phyloP scores from a whole-genome alignment of 2,329 filamentous ascomycete species.

The Pseudovirgaria hyperparasitica region DNA sequence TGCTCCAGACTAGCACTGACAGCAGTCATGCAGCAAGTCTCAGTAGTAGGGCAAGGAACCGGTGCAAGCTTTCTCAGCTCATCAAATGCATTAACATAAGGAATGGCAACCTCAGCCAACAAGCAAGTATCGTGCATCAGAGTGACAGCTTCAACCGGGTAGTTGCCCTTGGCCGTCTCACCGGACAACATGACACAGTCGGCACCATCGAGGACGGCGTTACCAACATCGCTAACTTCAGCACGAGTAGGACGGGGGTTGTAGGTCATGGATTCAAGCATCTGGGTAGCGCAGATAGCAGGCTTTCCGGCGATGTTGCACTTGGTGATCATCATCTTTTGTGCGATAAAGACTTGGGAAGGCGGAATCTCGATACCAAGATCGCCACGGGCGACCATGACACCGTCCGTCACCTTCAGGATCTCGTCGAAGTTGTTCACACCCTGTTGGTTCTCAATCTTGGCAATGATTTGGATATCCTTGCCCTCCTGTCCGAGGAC shows the following conservation, averaged over 20 bases:
- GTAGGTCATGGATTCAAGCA: constrained; percentile 99
- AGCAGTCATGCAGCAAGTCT: constrained; percentile 94
- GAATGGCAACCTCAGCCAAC: constrained; percentile 92
- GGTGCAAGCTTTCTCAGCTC: constrained; percentile 77
- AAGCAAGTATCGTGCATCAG: constrained; percentile 99
- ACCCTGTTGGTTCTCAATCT: constrained; percentile 99
- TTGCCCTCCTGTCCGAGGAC: constrained; percentile 85
- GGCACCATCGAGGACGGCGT: constrained; percentile 91
- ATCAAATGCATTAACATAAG: constrained; percentile 93
- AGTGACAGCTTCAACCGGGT: constrained; percentile 79
- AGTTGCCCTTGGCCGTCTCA: constrained; percentile 95
- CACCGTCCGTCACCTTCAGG: constrained; percentile 87
- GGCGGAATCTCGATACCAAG: constrained; percentile 97
- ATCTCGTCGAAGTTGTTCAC: constrained; percentile 99
- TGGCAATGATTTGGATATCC: constrained; percentile 98
- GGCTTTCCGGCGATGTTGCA: constrained; percentile 99
- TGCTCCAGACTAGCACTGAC: constrained; percentile 92
- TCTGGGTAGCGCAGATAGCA: constrained; percentile 97
- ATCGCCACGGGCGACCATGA: constrained; percentile 99
- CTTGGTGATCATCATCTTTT: constrained; percentile 99
- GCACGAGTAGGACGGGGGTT: constrained; percentile 96
- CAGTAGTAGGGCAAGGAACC: constrained; percentile 73
- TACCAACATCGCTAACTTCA: constrained; percentile 96
- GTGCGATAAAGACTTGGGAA: constrained; percentile 94
- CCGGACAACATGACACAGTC: constrained; percentile 99